A percentile compares a stretch with the other conserved stretches of the same genome.
phyloP scores from a whole-genome alignment of 1,284 basidiomycete genomes.

The Porodaedalea pini region DNA sequence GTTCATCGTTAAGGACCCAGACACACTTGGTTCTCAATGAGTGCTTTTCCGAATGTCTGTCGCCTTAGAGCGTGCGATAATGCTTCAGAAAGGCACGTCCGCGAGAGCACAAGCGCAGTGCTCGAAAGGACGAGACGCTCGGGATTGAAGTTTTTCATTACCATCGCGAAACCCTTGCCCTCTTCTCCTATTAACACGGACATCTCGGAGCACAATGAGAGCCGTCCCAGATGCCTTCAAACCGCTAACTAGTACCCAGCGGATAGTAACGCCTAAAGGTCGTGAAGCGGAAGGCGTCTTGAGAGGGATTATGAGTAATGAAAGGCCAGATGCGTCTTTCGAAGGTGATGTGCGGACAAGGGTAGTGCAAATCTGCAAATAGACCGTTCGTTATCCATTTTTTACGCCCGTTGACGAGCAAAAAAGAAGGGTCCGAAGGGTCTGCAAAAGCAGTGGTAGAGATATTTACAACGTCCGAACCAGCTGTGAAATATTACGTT shows the following conservation, averaged over 20 bases:
- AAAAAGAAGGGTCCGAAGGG: conserved; percentile 13
- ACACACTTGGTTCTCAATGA: conserved; percentile 20
- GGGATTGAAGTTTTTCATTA: conserved; percentile 25
- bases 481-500: conserved; percentile 11
- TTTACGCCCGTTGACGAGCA: conserved; percentile 22
- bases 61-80: conserved; percentile 18
- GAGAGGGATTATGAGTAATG: conserved; percentile 23
- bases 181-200: conserved; percentile 22
- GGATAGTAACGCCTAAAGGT: conserved; percentile 17
- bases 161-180: conserved; percentile 20
- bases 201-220: conserved; percentile 20
- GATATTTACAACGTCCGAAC: conserved; percentile 23
- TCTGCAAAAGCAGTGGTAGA: conserved; percentile 18
- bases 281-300: conserved; percentile 7
- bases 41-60: conserved; percentile 22
- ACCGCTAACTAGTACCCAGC: conserved; percentile 19
- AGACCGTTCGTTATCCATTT: conserved; percentile 26
- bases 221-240: conserved; percentile 22
- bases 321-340: conserved; percentile 16
- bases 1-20: background rate
- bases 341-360: conserved; percentile 20
- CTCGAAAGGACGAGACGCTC: conserved; percentile 21
- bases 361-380: conserved; percentile 23
- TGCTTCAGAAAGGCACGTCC: conserved; percentile 20
- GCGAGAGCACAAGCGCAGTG: conserved; percentile 14